phyloP scores from a whole-genome alignment of 2,329 filamentous ascomycete genomes.

The Diaporthe ilicicola region DNA sequence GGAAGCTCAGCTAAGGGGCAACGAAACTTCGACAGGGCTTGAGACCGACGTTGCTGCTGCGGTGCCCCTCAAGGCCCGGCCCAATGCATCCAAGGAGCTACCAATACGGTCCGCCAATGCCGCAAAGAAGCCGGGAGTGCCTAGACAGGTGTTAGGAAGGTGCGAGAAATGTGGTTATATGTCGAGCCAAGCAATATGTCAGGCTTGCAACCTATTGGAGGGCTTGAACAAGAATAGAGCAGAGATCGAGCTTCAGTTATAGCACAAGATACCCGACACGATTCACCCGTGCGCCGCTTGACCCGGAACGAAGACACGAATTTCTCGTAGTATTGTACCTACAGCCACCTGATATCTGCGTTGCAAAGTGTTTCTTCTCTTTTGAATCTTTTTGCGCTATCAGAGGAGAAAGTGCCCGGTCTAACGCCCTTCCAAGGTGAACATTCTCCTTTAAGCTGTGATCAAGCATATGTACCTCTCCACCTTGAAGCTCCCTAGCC shows the following conservation, averaged over 20 bases:
- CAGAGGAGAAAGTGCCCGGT: conserved; percentile 15
- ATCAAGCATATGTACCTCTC: neutral
- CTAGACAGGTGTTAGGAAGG: conserved; percentile 80
- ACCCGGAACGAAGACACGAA: neutral
- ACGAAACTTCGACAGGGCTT: conserved; percentile 59
- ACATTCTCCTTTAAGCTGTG: neutral
- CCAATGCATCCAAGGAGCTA: conserved; percentile 37
- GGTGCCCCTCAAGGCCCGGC: conserved; percentile 46
- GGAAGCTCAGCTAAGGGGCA: conserved; percentile 75
- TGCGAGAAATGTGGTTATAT: conserved; percentile 94
- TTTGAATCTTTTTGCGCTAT: neutral
- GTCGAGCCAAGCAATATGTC: conserved; percentile 92
- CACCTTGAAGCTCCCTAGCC: neutral
- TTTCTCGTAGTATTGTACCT: neutral
- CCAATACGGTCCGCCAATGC: conserved; percentile 36
- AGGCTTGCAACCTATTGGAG: conserved; percentile 90
- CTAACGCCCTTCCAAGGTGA: neutral
- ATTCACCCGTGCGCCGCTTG: neutral
- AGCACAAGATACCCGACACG: conserved; percentile 35
- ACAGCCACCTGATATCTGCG: neutral
- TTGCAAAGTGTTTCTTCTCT: neutral
- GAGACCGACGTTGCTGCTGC: conserved; percentile 72
- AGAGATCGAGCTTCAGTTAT: conserved; percentile 66
- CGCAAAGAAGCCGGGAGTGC: conserved; percentile 42
- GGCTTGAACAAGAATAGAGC: conserved; percentile 84